Percentiles rank a stretch among this genome's conserved stretches.
These are phyloP conservation scores for Saturnispora quitensis DNA, from an alignment of 805 yeast genomes.

Conservation along the genomic window DNA sequence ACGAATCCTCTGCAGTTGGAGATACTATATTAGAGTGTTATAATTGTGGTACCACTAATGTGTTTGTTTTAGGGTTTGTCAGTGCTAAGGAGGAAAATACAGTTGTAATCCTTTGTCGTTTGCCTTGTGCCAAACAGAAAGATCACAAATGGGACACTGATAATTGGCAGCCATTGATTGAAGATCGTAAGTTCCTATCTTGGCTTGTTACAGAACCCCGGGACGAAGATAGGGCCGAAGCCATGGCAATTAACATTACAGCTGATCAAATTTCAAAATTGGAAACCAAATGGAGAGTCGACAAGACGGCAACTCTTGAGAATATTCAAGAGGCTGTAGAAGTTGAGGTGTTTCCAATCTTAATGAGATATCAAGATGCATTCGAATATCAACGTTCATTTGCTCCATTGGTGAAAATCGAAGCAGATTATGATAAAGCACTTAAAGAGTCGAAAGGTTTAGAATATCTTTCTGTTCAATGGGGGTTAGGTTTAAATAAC, in stretches of 20 bases:
- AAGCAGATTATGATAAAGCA: conserved; percentile 70
- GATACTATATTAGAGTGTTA: conserved; percentile 83
- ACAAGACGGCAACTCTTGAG: conserved; percentile 60
- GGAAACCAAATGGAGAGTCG: conserved; percentile 75
- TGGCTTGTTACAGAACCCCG: conserved; percentile 74
- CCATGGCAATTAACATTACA: conserved; percentile 45
- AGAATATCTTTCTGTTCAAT: conserved; percentile 59
- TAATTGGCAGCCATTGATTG: conserved; percentile 82
- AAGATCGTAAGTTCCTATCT: conserved; percentile 63
- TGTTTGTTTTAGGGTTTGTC: conserved; percentile 76
- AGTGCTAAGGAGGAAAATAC: conserved; percentile 80
- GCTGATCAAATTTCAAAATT: conserved; percentile 59
- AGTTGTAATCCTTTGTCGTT: conserved; percentile 76
- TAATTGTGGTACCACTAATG: conserved; percentile 76
- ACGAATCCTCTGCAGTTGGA: conserved; percentile 77
- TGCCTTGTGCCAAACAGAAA: conserved; percentile 76
- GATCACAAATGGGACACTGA: conserved; percentile 79
- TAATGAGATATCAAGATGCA: conserved; percentile 73
- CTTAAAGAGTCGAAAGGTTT: conserved; percentile 70
- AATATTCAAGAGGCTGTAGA: conserved; percentile 51
- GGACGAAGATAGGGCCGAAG: conserved; percentile 46
- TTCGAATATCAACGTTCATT: conserved; percentile 77
- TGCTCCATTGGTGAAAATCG: conserved; percentile 75
- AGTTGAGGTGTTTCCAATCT: conserved; percentile 57
- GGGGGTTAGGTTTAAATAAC: conserved; percentile 63